Base-by-base conservation (phyloP, 495 filamentous ascomycete genomes). In the Podospora fimiseda region DNA sequence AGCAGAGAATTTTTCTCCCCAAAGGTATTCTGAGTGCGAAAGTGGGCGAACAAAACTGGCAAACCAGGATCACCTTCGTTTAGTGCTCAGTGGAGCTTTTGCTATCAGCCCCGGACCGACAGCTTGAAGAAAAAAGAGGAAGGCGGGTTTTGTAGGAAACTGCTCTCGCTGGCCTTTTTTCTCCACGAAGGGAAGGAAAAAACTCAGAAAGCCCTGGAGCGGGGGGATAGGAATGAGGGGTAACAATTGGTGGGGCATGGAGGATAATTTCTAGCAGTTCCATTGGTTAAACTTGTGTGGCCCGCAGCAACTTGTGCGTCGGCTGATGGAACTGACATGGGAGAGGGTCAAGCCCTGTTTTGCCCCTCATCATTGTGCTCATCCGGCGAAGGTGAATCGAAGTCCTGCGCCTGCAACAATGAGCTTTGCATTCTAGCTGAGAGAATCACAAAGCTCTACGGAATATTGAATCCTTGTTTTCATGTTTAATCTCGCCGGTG, bases 301-400 rank as follows among this genome's bases (percentile, higher is more conserved):
- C 56, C 51, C 52, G 39, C 51, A 27, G 11, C 37, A 23, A 53
- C 53, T 60, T 64, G 59, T 62, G 61, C 59, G 58, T 52, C 57
- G 60, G 51, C 59, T 62, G 63, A 61, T 64, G 52, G 48, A 53
- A 60, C 59, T 52, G 55, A 40, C 45, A 50, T 51, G 45, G 50
- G 51, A 45, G 63, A 67, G 60, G 63, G 64, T 64, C 64, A 67
- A 64, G 64, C 63, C 63, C 63, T 65, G 63, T 56, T 63, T 62
- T 65, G 64, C 62, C 64, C 62, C 64, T 65, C 64, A 53, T 55
- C 43, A 6, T 20, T 48, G 40, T 23, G n/a, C 21, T 13, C 1
- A 22, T 45, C 30, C 30, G n/a, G n/a, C n/a, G n/a, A n/a, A n/a
- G n/a, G n/a, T n/a, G n/a, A n/a, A n/a, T n/a, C n/a, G n/a, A n/a